These are phyloP conservation scores for Eucalyptus dawsonii DNA, from an alignment of 345 rosid species.

Conservation along the genomic window DNA sequence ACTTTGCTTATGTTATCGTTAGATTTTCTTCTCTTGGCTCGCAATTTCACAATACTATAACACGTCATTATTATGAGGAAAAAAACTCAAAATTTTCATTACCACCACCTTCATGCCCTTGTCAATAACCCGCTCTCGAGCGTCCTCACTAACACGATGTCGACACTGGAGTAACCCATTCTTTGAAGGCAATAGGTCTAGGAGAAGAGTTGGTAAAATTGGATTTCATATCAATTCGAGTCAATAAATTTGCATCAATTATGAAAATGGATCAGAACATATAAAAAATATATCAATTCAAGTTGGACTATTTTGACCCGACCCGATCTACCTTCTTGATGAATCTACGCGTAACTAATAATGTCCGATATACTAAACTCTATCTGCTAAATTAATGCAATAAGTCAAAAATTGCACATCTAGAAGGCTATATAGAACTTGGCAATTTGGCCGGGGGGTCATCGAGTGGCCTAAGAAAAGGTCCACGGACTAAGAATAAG, in stretches of 20 bases:
- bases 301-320: fast-evolving
- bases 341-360: fast-evolving
- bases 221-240: fast-evolving
- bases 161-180: neutral
- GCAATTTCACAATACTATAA: too few species aligned
- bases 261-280: too few species aligned
- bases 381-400: too few species aligned
- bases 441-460: neutral
- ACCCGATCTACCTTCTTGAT: fast-evolving
- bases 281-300: neutral
- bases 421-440: neutral
- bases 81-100: too few species aligned
- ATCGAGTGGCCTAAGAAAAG: neutral
- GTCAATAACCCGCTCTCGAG: neutral
- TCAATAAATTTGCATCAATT: too few species aligned
- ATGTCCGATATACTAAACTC: neutral
- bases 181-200: fast-evolving
- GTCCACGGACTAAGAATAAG: neutral
- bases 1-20: neutral
- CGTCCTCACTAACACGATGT: fast-evolving
- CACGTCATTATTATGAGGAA: fast-evolving
- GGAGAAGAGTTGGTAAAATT: neutral
- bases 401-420: neutral
- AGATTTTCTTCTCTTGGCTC: neutral
- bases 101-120: neutral